Conservation (phyloP, 2,329 filamentous ascomycete species). For the Conoideocrella luteorostrata region DNA sequence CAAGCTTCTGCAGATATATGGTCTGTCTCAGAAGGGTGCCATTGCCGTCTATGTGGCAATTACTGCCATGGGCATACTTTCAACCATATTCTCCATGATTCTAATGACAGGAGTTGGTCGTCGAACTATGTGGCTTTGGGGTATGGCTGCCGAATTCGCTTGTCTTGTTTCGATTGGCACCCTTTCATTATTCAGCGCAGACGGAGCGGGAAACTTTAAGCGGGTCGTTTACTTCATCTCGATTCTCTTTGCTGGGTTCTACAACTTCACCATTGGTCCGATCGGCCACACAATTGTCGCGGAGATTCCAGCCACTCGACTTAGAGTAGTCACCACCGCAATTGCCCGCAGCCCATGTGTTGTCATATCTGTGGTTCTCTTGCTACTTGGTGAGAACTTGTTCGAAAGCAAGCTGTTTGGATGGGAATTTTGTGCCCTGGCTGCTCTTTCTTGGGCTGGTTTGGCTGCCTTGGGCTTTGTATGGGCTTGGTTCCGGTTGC, state of each 20-base stretch:
- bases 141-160: constrained; percentile 27
- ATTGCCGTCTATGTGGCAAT: constrained; percentile 40
- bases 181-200: neutral
- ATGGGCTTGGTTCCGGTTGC: constrained; percentile 17
- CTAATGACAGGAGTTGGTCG: constrained; percentile 34
- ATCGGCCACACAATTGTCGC: constrained; percentile 36
- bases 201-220: neutral
- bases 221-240: constrained; percentile 31
- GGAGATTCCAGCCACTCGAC: constrained; percentile 23
- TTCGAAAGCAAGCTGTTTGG: constrained; percentile 13
- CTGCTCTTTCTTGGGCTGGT: constrained; percentile 15
- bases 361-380: constrained; percentile 13
- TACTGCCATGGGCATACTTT: constrained; percentile 32
- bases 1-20: constrained; percentile 45
- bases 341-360: constrained; percentile 14
- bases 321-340: constrained; percentile 16
- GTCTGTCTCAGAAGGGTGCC: constrained; percentile 31
- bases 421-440: constrained; percentile 14
- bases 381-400: constrained; percentile 15
- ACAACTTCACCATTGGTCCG: constrained; percentile 36
- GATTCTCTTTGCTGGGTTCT: constrained; percentile 32
- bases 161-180: constrained; percentile 19
- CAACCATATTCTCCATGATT: constrained; percentile 37
- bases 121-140: constrained; percentile 34
- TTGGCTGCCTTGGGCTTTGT: constrained; percentile 9